Base-by-base conservation (phyloP, 257 asterid genomes). In the Pogostemon cablin region DNA sequence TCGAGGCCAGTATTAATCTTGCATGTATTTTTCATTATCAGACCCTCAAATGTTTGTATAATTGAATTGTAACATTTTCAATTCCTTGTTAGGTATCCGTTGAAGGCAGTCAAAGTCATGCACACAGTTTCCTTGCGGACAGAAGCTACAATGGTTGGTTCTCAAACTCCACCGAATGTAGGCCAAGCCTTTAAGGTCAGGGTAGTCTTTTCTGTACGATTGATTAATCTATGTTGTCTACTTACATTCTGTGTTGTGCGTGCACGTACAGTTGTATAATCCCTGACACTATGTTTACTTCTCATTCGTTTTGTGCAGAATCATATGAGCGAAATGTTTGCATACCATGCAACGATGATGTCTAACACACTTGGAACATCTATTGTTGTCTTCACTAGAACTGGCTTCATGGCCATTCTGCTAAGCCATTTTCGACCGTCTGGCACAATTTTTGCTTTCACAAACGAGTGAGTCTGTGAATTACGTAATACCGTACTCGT, bases 281-380 rank as follows among this genome's bases (percentile, higher is more conserved):
- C 49, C 37, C 64, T 58, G 43, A 35, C 59, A 32, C 17, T 67
- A 39, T 64, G 8, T 44, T 76, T 59, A n/a, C 47, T 62, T 15
- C 48, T 70, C 55, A 25, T 65, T 50, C 47, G 60, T 71, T 59
- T 65, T 73, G 43, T 79, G 84, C 96, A 93, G 97, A 93, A 93
- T 68, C 98, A 90, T 69, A 93, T 85, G 97, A 93, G 98, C 1
- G 98, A 93, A 77, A 93, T 93, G 96, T 93, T 93, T 85, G 98
- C 97, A 41, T 90, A 69, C 82, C 98, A 93, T 83, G 93, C 96
- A 72, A 90, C 97, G 53, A 90, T 83, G 95, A 90, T 93, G 90
- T 90, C 98, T 68, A 87, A 93, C 80, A 93, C 95, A 34, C 92
- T 93, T 62, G 96, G 95, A 70, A 93, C 96, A 71, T 90, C 97